A percentile compares a stretch with the other conserved stretches of the same genome.
phyloP scores from a whole-genome alignment of 2,329 filamentous ascomycete species.

The Colletotrichum chrysophilum region DNA sequence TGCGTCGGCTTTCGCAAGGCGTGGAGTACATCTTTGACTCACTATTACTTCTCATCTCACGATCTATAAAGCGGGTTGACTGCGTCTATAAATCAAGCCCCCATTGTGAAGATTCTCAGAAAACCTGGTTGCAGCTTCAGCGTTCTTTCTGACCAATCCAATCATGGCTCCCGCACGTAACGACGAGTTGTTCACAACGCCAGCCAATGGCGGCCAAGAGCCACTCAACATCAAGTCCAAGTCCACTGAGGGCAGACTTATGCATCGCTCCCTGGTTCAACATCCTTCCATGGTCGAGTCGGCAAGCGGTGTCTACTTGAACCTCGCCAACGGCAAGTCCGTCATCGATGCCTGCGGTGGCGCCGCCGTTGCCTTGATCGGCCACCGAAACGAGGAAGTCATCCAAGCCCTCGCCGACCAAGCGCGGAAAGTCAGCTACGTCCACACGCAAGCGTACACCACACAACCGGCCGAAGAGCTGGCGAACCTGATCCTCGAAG shows the following conservation, averaged over 20 bases:
- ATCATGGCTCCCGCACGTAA: slow-evolving; percentile 24
- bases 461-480: slow-evolving; percentile 49
- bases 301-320: slow-evolving; percentile 43
- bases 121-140: neutral
- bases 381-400: slow-evolving; percentile 33
- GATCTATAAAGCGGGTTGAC: neutral
- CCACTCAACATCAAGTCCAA: neutral
- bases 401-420: slow-evolving; percentile 33
- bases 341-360: slow-evolving; percentile 42
- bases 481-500: slow-evolving; percentile 25
- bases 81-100: no score
- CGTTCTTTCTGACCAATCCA: neutral
- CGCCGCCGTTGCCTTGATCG: slow-evolving; percentile 37
- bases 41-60: neutral
- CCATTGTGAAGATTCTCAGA: no score
- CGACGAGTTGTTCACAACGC: slow-evolving; percentile 6
- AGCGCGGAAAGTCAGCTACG: slow-evolving; percentile 30
- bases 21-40: neutral
- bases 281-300: slow-evolving; percentile 42
- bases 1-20: neutral
- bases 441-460: slow-evolving; percentile 34
- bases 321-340: slow-evolving; percentile 34
- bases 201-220: neutral
- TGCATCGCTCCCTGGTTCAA: slow-evolving; percentile 38
- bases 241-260: slow-evolving; percentile 23